phyloP scores from a whole-genome alignment of 2,329 filamentous ascomycete genomes.

The Calonectria hongkongensis region DNA sequence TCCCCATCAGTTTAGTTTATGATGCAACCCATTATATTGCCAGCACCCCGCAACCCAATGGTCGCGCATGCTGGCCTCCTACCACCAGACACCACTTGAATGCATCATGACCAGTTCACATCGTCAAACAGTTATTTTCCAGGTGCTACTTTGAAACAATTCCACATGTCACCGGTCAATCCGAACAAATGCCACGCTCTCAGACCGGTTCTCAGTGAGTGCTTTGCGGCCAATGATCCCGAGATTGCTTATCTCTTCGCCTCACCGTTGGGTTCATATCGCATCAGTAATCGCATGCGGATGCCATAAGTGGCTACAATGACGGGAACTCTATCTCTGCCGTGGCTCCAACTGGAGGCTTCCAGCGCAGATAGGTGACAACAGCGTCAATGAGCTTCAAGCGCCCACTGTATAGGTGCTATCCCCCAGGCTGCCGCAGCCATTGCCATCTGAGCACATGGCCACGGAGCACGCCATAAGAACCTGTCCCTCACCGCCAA shows the following conservation, averaged over 20 bases:
- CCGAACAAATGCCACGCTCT: constrained; percentile 27
- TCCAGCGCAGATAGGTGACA: constrained; percentile 11
- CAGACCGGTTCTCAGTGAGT: constrained; percentile 43
- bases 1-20: constrained; percentile 14
- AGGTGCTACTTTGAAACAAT: constrained; percentile 27
- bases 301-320: constrained; percentile 1
- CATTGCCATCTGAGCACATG: constrained; percentile 19
- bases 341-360: constrained; percentile 34
- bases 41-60: constrained; percentile 24
- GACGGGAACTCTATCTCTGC: neutral
- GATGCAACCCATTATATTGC: constrained; percentile 35
- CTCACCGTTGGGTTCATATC: constrained; percentile 28
- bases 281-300: constrained; percentile 29
- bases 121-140: constrained; percentile 34
- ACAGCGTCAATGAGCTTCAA: constrained; percentile 7
- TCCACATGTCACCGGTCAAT: constrained; percentile 45
- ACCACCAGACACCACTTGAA: constrained; percentile 29
- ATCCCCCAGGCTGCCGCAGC: constrained; percentile 4
- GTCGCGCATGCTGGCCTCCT: constrained; percentile 11
- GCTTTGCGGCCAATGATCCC: constrained; percentile 44
- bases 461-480: constrained; percentile 35
- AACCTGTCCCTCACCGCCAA: constrained; percentile 38
- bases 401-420: constrained; percentile 6
- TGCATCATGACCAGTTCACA: constrained; percentile 30
- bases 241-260: constrained; percentile 47